Evolutionary conservation across 352 stramenopile species (phyloP), one percentile per base, ranked within the genome.

Genomic region (Pythium plurisporium): DNA sequence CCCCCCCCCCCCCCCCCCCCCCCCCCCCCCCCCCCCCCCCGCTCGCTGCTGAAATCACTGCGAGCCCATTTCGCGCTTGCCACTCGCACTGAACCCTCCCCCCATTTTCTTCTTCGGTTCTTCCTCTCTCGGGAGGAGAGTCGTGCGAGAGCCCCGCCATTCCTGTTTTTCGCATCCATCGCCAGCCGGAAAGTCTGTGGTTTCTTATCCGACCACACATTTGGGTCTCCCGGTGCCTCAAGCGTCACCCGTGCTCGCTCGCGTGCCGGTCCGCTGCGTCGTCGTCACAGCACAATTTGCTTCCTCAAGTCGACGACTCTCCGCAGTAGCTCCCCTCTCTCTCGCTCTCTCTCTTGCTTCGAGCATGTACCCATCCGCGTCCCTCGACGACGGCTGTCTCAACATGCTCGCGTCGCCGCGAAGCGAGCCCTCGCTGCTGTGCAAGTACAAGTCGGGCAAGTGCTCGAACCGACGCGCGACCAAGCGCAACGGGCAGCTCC

Each of bases 371-470:
- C 50, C 52, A 59, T 42, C 52, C 14, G 37, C 40, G 8, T 31
- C 45, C 7, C 38, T 41, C 10, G 38, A 44, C 19, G 53, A 62
- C 42, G 47, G 54, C 37, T 59, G 58, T 51, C 58, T 65, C 31
- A 65, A 63, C 42, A 54, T 51, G 40, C 55, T 77, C 19, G 70
- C 69, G 38, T 73, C 64, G 11, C 69, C 76, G n/a, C 61, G 78
- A 40, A 79, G 70, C 47, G 55, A 70, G 42, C 66, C 76, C 5
- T 62, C 69, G 26, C 67, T 87, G 36, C 68, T 86, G 17, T 94
- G 85, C 71, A 90, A 89, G 62, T 94, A 94, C 77, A 92, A 92
- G 71, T 92, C 82, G 15, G 76, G 80, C 65, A 90, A 91, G 69
- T 94, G 85, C 68, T 73, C 68, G 10, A 91, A 95, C 64, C 79